Base-by-base conservation (phyloP, 441 rosid genomes). In the Erysimum cheiri region DNA sequence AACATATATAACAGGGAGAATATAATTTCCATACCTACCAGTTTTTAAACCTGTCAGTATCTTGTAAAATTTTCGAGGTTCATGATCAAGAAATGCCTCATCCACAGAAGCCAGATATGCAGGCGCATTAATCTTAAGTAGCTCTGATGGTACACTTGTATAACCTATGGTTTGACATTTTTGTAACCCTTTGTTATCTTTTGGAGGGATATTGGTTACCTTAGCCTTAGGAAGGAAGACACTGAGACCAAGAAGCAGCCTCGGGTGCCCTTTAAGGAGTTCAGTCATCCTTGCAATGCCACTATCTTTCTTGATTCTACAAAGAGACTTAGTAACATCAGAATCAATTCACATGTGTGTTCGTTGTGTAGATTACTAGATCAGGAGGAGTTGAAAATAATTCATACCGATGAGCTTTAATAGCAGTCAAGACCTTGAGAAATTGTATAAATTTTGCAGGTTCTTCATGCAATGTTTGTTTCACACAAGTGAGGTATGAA, bases 261-360 rank as follows among this genome's bases (percentile, higher is more conserved):
- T 85, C 32, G 80, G 82, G 65, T 94, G 88, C 77, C 93, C 99
- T 83, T 87, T 85, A 60, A 92, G 84, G 67, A 94, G 83, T n/a
- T 90, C 91, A 77, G 85, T 85, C 73, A 92, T 87, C 80, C 87
- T 94, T 57, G 73, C 85, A 80, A 83, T 88, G 65, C 87, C 92
- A 74, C 91, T 94, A 1, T 84, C 82, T 6, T 88, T 83, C 76
- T 88, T 89, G 47, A 82, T 73, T 79, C 98, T 94, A 71, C 70
- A 82, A 56, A 40, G 56, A 63, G 55, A 33, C 64, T 29, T 47
- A 54, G 39, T 22, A 62, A 80, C 29, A 69, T 31, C 57, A 37
- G 62, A 74, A 71, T 15, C 35, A 56, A 52, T 60, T 50, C 31
- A 47, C 52, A 63, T 19, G 53, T 47, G 46, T 52, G 22, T 17